phyloP scores from a whole-genome alignment of 192 early-diverging fungal genomes.

The Linnemannia zychae region DNA sequence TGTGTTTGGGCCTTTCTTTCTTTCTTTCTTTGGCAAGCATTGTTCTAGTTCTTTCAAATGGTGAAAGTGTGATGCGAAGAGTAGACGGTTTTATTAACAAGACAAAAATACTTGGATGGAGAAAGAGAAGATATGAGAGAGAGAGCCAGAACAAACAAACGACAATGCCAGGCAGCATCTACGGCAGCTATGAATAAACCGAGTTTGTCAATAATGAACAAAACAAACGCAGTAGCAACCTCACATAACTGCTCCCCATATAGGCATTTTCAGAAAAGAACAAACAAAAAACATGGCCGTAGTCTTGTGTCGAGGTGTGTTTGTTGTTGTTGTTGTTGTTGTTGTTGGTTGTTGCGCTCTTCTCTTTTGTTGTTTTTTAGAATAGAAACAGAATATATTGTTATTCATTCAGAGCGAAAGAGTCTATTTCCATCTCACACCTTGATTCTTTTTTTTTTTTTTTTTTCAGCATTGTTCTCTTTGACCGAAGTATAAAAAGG shows the following conservation, averaged over 20 bases:
- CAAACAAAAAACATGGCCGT: not conserved
- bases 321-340: too few species aligned
- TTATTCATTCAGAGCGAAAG: not conserved
- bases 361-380: not conserved
- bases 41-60: not conserved
- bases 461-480: not conserved
- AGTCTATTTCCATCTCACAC: not conserved
- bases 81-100: not conserved
- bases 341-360: too few species aligned
- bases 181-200: not conserved
- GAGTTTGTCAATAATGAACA: too few species aligned
- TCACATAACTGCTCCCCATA: too few species aligned
- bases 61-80: not conserved
- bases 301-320: too few species aligned
- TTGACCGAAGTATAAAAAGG: not conserved
- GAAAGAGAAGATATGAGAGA: not conserved
- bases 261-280: not conserved
- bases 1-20: not conserved
- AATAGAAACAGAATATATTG: not conserved
- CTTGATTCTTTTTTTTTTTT: not conserved
- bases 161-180: not conserved
- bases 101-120: not conserved
- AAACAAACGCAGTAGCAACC: too few species aligned
- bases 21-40: not conserved
- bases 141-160: not conserved